Evolutionary conservation across 2,329 filamentous ascomycete genomes (phyloP), one percentile per base, ranked within the genome.

Genomic region (Ophiostoma sp.): DNA sequence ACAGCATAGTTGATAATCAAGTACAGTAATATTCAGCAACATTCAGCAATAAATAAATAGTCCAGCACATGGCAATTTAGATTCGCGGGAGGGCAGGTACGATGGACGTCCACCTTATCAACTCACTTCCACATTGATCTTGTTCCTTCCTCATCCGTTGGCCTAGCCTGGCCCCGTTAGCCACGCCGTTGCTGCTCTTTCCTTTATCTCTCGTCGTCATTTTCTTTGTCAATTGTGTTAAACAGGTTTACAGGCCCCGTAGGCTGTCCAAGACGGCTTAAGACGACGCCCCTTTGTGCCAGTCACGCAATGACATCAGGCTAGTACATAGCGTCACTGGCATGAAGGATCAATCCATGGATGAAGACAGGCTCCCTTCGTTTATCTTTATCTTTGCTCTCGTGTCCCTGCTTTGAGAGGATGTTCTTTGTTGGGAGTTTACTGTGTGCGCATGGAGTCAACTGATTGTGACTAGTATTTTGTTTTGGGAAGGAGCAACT

Each of bases 281-380:
- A 57, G 52, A 57, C 52, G 52, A 57, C 52, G 23, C 52, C 23
- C 52, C 52, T 57, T 31, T 57, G 52, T 57, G 52, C 52, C n/a
- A 20, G 52, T 57, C 52, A 27, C 52, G 52, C 52, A 57, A 57
- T 8, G 52, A 57, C 52, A 57, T 31, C 52, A 8, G 52, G 52
- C 52, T 57, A 27, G n/a, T 57, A 57, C 27, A 31, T 31, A 57
- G 52, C n/a, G 52, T n/a, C 52, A 27, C 52, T 57, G 52, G 23
- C 10, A 57, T 57, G n/a, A 13, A 52, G 48, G n/a, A 7, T 23
- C 20, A 52, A 57, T 57, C 52, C 52, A 57, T 57, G 52, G 52
- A 54, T 54, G 48, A 57, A 57, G 52, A 57, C 52, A 27, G n/a
- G 52, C 52, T 27, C n/a, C 23, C 23, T 15, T 27, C n/a, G n/a